Evolutionary conservation across 345 rosid genomes (phyloP), one percentile per base, ranked within the genome.

Genomic region (Triadica sebifera): DNA sequence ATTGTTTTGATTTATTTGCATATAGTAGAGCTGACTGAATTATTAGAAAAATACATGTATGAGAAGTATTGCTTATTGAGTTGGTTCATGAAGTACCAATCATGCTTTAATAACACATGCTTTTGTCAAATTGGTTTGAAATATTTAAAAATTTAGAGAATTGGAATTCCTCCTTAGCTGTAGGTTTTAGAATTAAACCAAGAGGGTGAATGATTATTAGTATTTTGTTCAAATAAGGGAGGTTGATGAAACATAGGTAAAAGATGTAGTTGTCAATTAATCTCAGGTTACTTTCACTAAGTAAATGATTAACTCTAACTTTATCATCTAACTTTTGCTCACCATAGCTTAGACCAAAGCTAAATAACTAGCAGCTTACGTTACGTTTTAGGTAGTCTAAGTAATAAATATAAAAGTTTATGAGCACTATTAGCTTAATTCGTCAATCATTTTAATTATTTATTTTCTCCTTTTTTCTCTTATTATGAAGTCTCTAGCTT

Each of bases 221-320:
- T 12, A 39, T 43, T 52, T 59, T n/a, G 66, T 51, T 49, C 41
- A 45, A 50, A 79, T n/a, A n/a, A n/a, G 71, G 17, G 47, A 46
- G 16, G 63, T 58, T 16, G 67, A 55, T 20, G 43, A 67, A 12
- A 22, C 15, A 25, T 56, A 67, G 58, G 51, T 50, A 52, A 55
- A 22, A 45, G 65, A 24, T 7, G 15, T 45, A 43, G 38, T 59
- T 71, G n/a, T 17, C 49, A 24, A 41, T 10, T 45, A 62, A 60
- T 41, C 51, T 25, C 22, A 53, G 56, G 72, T 67, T 79, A 78
- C 69, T 24, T 72, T 76, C 75, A 65, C 37, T 43, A 8, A 57
- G 56, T 76, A 77, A 76, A 76, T 39, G 58, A 53, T 49, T 82
- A 56, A 15, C 25, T 70, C 73, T 52, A 59, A 69, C 49, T 39